Percentiles rank a stretch among this genome's conserved stretches.
Conservation (phyloP, 2,329 filamentous ascomycete species). For the Neopestalotiopsis clavispora region DNA sequence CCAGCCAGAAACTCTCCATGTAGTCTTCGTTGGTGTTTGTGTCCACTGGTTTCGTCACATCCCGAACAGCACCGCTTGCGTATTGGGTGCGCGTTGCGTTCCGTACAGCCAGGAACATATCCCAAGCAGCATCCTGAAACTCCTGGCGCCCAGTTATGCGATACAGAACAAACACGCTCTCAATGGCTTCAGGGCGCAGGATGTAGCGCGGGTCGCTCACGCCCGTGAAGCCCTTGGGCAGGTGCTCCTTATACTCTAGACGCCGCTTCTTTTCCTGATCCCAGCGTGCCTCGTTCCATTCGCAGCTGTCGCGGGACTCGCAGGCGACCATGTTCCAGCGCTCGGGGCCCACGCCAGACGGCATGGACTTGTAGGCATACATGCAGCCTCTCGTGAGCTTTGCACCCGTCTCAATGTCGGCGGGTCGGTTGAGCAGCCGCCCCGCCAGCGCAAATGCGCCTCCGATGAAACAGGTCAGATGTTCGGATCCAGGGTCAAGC, state of each 20-base stretch:
- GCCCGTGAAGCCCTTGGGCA: constrained; percentile 61
- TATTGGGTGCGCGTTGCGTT: constrained; percentile 30
- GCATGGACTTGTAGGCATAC: constrained; percentile 63
- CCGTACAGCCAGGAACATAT: constrained; percentile 34
- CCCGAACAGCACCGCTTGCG: constrained; percentile 33
- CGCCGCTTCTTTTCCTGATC: constrained; percentile 27
- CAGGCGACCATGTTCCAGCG: constrained; percentile 55
- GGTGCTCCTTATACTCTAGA: constrained; percentile 31
- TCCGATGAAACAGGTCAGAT: constrained; percentile 73
- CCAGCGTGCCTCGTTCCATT: constrained; percentile 31
- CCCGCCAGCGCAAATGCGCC: constrained; percentile 73
- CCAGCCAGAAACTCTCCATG: constrained; percentile 63
- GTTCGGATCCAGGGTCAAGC: constrained; percentile 49
- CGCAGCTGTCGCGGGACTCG: constrained; percentile 38
- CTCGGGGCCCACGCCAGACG: constrained; percentile 67
- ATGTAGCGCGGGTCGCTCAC: constrained; percentile 41
- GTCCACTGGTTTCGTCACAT: constrained; percentile 51
- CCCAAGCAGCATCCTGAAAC: constrained; percentile 36
- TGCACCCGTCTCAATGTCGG: constrained; percentile 60
- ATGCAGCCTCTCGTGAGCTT: constrained; percentile 68
- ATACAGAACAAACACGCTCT: constrained; percentile 38
- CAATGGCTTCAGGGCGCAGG: constrained; percentile 39
- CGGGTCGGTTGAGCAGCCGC: constrained; percentile 58
- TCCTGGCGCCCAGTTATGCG: constrained; percentile 33
- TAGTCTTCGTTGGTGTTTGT: constrained; percentile 49